Conservation (phyloP, 495 filamentous ascomycete species). For the Penicillium maclennaniae region DNA sequence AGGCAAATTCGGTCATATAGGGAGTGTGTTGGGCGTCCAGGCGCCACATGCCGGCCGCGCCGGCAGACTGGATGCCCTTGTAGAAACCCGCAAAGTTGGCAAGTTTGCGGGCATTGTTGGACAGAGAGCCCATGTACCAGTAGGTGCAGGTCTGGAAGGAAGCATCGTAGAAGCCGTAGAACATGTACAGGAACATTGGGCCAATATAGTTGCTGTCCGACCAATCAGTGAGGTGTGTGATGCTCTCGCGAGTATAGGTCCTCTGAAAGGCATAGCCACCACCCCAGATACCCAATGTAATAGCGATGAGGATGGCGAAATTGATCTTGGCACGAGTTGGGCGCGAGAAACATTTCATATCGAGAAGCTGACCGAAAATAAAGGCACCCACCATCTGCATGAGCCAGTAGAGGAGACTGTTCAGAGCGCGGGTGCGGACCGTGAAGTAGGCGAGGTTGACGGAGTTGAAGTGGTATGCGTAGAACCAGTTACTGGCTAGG, state of each 20-base stretch:
- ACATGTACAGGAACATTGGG: slow-evolving; percentile 88
- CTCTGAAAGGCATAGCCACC: slow-evolving; percentile 79
- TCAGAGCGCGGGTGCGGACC: slow-evolving; percentile 77
- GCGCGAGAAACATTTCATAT: slow-evolving; percentile 59
- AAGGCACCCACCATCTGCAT: slow-evolving; percentile 84
- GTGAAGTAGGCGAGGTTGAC: slow-evolving; percentile 69
- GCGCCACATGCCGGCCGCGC: slow-evolving; percentile 81
- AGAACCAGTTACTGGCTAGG: slow-evolving; percentile 51
- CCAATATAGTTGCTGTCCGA: slow-evolving; percentile 63
- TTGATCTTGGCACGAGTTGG: slow-evolving; percentile 70
- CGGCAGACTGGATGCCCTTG: slow-evolving; percentile 96
- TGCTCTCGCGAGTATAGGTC: slow-evolving; percentile 53
- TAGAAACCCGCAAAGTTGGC: slow-evolving; percentile 95
- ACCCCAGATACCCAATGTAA: slow-evolving; percentile 84
- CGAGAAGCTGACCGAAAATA: slow-evolving; percentile 72
- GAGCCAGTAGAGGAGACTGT: slow-evolving; percentile 81
- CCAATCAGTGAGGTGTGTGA: slow-evolving; percentile 58
- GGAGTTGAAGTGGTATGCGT: slow-evolving; percentile 49
- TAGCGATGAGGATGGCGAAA: slow-evolving; percentile 59
- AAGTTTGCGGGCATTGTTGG: slow-evolving; percentile 85
- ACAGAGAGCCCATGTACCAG: slow-evolving; percentile 92
- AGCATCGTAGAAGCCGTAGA: slow-evolving; percentile 89
- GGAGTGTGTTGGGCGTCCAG: slow-evolving; percentile 61
- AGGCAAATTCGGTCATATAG: slow-evolving; percentile 61
- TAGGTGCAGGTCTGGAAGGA: slow-evolving; percentile 83